phyloP scores from a whole-genome alignment of 1,139 yeast genomes.

The Geotrichum bryndzae region DNA sequence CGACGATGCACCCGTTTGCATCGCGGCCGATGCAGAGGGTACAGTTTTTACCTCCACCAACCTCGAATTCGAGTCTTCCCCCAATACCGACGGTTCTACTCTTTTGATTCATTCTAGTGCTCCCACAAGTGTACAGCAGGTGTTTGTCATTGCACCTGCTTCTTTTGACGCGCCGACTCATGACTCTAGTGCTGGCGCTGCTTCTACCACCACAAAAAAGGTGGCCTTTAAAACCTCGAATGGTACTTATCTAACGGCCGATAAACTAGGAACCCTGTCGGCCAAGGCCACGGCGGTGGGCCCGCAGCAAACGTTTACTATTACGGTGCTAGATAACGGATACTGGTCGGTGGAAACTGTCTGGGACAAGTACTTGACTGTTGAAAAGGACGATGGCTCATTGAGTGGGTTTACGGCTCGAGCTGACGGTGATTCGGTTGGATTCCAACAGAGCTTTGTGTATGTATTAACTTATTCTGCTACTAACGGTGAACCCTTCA shows the following conservation, averaged over 20 bases:
- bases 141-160: conserved; percentile 35
- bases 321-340: conserved; percentile 18
- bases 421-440: conserved; percentile 12
- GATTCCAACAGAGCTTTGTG: conserved; percentile 19
- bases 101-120: conserved; percentile 29
- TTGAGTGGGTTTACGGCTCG: conserved; percentile 11
- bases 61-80: conserved; percentile 20
- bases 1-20: conserved; percentile 21
- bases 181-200: conserved; percentile 10
- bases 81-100: not conserved
- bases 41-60: conserved; percentile 24
- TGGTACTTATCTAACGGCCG: conserved; percentile 35
- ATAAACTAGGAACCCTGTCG: conserved; percentile 26
- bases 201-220: conserved; percentile 16
- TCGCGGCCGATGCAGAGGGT: conserved; percentile 26
- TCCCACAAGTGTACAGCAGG: conserved; percentile 38
- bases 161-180: conserved; percentile 21
- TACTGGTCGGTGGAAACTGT: conserved; percentile 24
- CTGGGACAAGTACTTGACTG: conserved; percentile 21
- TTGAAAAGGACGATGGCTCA: conserved; percentile 12
- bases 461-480: conserved; percentile 6
- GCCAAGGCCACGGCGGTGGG: conserved; percentile 39
- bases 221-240: conserved; percentile 35
- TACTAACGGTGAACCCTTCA: not conserved
- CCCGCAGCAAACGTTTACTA: conserved; percentile 34